Base-by-base conservation (phyloP, 2,329 filamentous ascomycete species). In the Phyllosticta ampelicida region DNA sequence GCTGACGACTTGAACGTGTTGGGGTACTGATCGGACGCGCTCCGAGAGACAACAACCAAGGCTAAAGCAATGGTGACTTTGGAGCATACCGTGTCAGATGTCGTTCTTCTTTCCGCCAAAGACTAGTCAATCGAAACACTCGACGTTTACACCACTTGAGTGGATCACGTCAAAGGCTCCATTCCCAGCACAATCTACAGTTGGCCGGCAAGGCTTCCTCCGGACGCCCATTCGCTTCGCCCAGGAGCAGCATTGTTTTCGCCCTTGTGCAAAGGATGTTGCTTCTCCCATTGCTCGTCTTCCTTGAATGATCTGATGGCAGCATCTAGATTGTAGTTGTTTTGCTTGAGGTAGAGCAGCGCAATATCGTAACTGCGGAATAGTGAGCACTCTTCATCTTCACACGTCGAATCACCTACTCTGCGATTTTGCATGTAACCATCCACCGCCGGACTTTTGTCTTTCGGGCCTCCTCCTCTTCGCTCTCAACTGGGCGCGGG, bases 261-360 rank as follows among this genome's bases (percentile, higher is more conserved):
- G n/a, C 73, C 73, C 62, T 77, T 78, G 60, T 71, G 70, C 52
- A 84, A 67, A 0, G 86, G 85, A 65, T 92, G 81, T 11, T 81
- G 79, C 63, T 77, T 80, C 72, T 90, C 89, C 89, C 88, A 92
- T 56, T 76, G 77, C 68, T 90, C 87, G 62, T 94, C 89, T 3
- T 82, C 86, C 62, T 81, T 77, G 68, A 82, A 90, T 2, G 80
- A 77, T 44, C 80, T 77, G 6, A 87, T 78, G 0, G 88, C 87
- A 26, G 72, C 70, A 3, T 83, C 80, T 16, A 91, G 73, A 64
- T 90, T 78, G 69, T 87, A 89, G 8, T 78, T 77, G 20, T 78
- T 75, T 69, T 89, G 85, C 65, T 89, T 81, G 50, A 94, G 77
- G 69, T 94, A 94, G 19, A 91, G 69, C 26, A 87, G 69, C 1